Conservation (phyloP, 2,329 filamentous ascomycete genomes). For the Monosporascus sp. region DNA sequence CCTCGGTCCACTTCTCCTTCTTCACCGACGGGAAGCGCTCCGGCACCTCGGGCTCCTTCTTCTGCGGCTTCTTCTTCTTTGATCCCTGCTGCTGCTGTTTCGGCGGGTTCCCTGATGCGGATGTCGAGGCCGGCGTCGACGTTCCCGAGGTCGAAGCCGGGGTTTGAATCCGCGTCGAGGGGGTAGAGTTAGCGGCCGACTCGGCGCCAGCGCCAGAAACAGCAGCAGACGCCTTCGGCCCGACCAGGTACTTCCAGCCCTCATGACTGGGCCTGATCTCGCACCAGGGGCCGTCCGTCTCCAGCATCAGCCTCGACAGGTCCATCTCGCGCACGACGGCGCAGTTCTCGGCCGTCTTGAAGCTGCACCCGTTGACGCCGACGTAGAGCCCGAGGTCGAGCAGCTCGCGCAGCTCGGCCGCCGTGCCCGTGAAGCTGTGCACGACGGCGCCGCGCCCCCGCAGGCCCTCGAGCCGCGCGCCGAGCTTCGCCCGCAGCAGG, state of each 20-base stretch:
- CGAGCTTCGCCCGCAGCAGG: conserved; percentile 56
- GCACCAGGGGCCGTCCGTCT: conserved; percentile 97
- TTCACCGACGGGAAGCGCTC: conserved; percentile 78
- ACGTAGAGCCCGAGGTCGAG: conserved; percentile 80
- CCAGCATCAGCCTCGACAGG: conserved; percentile 78
- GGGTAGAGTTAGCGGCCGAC: not conserved
- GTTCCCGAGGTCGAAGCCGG: conserved; percentile 6
- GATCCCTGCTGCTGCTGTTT: conserved; percentile 11
- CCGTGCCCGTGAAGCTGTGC: conserved; percentile 88
- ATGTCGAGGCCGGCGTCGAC: conserved; percentile 4
- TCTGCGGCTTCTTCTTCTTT: conserved; percentile 43
- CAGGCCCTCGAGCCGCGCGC: conserved; percentile 56
- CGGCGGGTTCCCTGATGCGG: conserved; percentile 6
- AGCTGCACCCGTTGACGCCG: conserved; percentile 92
- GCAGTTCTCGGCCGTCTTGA: conserved; percentile 91
- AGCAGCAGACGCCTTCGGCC: conserved; percentile 21
- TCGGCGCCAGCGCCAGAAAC: not conserved
- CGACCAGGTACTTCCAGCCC: conserved; percentile 63
- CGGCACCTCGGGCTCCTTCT: conserved; percentile 61
- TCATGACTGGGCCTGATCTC: conserved; percentile 89
- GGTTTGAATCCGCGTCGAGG: conserved; percentile 6
- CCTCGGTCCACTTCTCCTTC: conserved; percentile 90
- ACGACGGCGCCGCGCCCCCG: conserved; percentile 71
- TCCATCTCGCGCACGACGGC: conserved; percentile 75
- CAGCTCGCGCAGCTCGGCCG: conserved; percentile 76